Evolutionary conservation across 345 rosid species (phyloP), one percentile per base, ranked within the genome.

Genomic region (Eucalyptus cloeziana): DNA sequence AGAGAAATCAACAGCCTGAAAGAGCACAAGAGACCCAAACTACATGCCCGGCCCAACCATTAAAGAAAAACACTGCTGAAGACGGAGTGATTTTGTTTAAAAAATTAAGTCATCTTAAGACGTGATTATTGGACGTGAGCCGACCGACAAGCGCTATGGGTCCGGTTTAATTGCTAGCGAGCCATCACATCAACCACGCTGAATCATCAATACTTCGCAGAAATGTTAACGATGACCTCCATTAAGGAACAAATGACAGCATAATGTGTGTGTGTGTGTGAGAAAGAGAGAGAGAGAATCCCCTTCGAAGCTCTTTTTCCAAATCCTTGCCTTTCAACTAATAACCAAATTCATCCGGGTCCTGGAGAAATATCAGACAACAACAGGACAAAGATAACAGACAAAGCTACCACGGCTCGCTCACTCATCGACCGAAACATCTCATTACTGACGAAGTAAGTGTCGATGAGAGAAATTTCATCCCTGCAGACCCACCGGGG

Each of bases 401-500:
- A 60, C 60, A 64, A 69, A 24, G 62, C 87, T 50, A 19, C 56
- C 9, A 21, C 2, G 14, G 83, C 83, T 40, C 27, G 5, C 58
- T 52, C 25, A 7, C 83, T 94, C 93, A 95, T 91, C 97, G 92
- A 89, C 97, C 92, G 44, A 95, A 95, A 90, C 96, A 94, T 91
- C 91, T 92, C 90, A 94, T 90, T 58, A 94, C 67, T 7, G 97
- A 92, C 49, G 96, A 93, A 85, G 94, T 93, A n/a, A 95, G 90
- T 56, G 94, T 90, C 16, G 97, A 94, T 4, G 94, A 88, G 43
- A 94, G 91, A 88, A 95, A 95, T 88, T 93, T 94, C 90, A 94
- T 80, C 79, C 96, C 97, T 7, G 95, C 86, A 54, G 97, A 94
- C 87, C 97, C 96, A 64, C 97, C 96, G 27, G 96, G 97, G 83